These are phyloP conservation scores for Astragalus glycyphyllos DNA, from an alignment of 306 rosid genomes.

Conservation along the genomic window DNA sequence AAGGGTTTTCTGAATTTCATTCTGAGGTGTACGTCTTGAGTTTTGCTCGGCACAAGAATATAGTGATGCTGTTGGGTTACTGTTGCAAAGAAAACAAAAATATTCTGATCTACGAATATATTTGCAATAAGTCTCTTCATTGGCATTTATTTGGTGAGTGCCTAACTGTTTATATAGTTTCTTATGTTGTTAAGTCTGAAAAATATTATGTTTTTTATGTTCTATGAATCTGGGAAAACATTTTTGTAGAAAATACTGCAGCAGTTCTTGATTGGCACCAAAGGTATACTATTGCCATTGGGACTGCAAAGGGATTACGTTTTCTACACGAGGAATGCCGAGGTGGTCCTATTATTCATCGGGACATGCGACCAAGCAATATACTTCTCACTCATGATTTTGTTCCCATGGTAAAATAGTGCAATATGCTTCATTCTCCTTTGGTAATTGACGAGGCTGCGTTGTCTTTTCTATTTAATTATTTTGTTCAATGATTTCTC, in stretches of 20 bases:
- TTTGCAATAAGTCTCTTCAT: slow-evolving; percentile 80
- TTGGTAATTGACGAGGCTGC: too few species aligned
- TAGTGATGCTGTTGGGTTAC: slow-evolving; percentile 86
- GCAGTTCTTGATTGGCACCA: slow-evolving; percentile 75
- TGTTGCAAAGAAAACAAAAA: slow-evolving; percentile 79
- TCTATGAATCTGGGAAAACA: background rate
- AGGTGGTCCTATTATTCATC: slow-evolving; percentile 84
- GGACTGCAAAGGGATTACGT: slow-evolving; percentile 87
- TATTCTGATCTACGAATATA: slow-evolving; percentile 82
- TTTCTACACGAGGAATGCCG: slow-evolving; percentile 93
- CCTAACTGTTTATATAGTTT: slow-evolving; percentile 40
- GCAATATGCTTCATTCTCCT: too few species aligned
- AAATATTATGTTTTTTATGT: background rate
- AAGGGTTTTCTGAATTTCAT: slow-evolving; percentile 81
- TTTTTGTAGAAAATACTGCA: slow-evolving; percentile 53
- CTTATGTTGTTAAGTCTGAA: background rate
- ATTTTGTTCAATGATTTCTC: too few species aligned
- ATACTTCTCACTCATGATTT: slow-evolving; percentile 85
- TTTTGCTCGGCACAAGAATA: slow-evolving; percentile 91
- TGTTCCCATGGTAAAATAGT: slow-evolving; percentile 74
- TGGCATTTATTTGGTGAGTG: slow-evolving; percentile 88
- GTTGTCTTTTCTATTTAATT: too few species aligned
- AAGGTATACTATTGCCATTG: slow-evolving; percentile 85
- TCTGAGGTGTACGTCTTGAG: slow-evolving; percentile 81
- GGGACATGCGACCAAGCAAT: slow-evolving; percentile 89